Evolutionary conservation across 441 rosid species (phyloP).

Genomic region (Hura crepitans): DNA sequence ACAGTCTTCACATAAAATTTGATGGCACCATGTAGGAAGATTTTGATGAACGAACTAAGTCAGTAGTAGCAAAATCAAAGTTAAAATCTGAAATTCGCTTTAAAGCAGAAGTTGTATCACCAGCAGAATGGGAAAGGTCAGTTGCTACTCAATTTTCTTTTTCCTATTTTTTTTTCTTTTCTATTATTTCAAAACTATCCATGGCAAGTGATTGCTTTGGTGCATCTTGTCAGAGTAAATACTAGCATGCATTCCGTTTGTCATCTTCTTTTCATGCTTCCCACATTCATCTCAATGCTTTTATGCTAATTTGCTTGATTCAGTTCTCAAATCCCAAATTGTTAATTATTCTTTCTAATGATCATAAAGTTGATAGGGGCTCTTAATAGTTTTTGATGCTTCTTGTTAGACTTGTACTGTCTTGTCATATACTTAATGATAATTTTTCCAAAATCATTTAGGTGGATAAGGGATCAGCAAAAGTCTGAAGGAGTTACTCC

Average conservation of each 20-base stretch:
- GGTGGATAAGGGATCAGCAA: slow-evolving; percentile 93
- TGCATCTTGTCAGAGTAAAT: neutral
- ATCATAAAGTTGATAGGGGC: neutral
- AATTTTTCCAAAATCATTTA: slow-evolving; percentile 28
- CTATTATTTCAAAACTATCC: neutral
- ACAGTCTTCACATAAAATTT: slow-evolving; percentile 21
- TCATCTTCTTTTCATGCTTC: neutral
- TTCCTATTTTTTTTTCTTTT: neutral
- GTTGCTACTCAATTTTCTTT: slow-evolving; percentile 23
- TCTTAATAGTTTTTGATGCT: neutral
- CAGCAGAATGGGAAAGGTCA: slow-evolving; percentile 91
- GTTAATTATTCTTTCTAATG: neutral
- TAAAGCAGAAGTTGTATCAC: slow-evolving; percentile 65
- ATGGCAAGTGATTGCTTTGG: neutral
- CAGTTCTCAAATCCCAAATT: neutral
- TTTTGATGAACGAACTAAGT: slow-evolving; percentile 74
- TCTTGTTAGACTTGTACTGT: slow-evolving; percentile 5
- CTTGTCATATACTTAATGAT: slow-evolving; percentile 4
- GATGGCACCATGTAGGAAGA: slow-evolving; percentile 58
- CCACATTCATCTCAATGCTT: neutral
- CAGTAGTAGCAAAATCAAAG: slow-evolving; percentile 70
- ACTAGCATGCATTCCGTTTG: neutral
- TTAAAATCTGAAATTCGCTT: slow-evolving; percentile 82
- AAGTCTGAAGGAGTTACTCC: slow-evolving; percentile 82
- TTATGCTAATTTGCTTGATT: neutral